Evolutionary conservation across 768 basidiomycete genomes (phyloP), one percentile per base, ranked within the genome.

Genomic region (Pleurotus platypus): DNA sequence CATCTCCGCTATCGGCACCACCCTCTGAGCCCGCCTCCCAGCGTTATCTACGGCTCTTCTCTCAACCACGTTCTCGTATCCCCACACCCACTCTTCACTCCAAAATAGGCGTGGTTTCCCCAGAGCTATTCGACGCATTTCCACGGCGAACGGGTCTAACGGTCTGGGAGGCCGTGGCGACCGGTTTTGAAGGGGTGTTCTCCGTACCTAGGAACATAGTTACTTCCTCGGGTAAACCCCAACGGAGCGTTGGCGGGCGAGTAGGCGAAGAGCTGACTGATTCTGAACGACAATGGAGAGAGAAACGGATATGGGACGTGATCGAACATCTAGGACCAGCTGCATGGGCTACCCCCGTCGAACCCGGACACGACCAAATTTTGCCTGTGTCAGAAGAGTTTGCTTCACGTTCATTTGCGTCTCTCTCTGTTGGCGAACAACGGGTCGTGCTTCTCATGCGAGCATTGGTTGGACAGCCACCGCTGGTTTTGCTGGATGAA

Each of bases 91-190:
- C 76, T 47, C 78, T 94, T 20, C 82, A 81, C 57, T 74, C 80
- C 2, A 77, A 80, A 30, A 87, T 94, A 59, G 92, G 94, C 0
- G 82, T 92, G 61, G 81, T 91, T 61, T 90, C 88, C 1, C 96
- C 96, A 0, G 96, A 99, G 69, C 78, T 98, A 57, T 89, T 86
- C 64, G 90, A 92, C 61, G 90, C 94, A 4, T 98, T 96, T 69
- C 96, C 96, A 1, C 72, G 91, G 16, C 79, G 87, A 64, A 79
- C 73, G 0, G 73, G 75, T 4, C 82, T 90, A 74, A 78, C 74
- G 20, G 90, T 92, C 0, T 84, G 84, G 77, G 88, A 96, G 58
- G 90, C 86, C 1, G 74, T 98, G 43, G 90, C 83, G 0, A 92
- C 94, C 0, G 96, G 95, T 1, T 98, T 94, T 63, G 86, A 90